Base-by-base conservation (phyloP, 2,329 filamentous ascomycete genomes). In the Neofusicoccum umdonicola region DNA sequence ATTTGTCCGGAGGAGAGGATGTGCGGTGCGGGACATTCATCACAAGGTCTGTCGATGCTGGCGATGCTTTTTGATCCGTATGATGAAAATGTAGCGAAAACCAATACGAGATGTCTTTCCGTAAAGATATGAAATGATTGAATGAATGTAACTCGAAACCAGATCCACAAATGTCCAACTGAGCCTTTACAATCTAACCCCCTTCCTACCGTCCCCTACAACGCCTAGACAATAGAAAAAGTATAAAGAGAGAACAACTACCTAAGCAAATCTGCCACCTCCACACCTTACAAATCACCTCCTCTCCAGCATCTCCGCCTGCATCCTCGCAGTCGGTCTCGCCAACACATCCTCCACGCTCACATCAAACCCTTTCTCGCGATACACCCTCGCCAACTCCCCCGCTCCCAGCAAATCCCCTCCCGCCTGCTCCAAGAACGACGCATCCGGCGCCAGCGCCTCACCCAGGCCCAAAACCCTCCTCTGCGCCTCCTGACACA, bases 11-110 rank as follows among this genome's bases (percentile, higher is more conserved):
- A 37, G 8, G 37, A 12, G 41, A 15, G 15, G 41, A 8, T 42
- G 54, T 34, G 34, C 11, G 13, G 4, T 45, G 37, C 11, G 56
- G 56, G 42, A 15, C 56, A 45, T 35, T 60, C 56, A 60, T 60
- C 56, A 41, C 56, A 60, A 60, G 61, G 61, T 63, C 61, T 44
- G 9, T 34, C 50, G 22, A 63, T 47, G 60, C 60, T 39, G 48
- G 37, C 34, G 7, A 41, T 51, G 35, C 37, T 41, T 44, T 15
- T 11, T 60, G 27, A 8, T 37, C 13, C n/a, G 27, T 54, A 54
- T 19, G 35, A 31, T 31, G 47, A 35, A 17, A 48, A 48, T 48
- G 17, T 31, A 31, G 27, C 7, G 27, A 31, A 31, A 7, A 31
- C 27, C 27, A 31, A 31, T 31, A 31, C 27, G 27, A 31, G 27